Percentiles rank a stretch among this genome's conserved stretches.
Conservation (phyloP, 2,329 filamentous ascomycete species). For the Cladorrhinum sp. region DNA sequence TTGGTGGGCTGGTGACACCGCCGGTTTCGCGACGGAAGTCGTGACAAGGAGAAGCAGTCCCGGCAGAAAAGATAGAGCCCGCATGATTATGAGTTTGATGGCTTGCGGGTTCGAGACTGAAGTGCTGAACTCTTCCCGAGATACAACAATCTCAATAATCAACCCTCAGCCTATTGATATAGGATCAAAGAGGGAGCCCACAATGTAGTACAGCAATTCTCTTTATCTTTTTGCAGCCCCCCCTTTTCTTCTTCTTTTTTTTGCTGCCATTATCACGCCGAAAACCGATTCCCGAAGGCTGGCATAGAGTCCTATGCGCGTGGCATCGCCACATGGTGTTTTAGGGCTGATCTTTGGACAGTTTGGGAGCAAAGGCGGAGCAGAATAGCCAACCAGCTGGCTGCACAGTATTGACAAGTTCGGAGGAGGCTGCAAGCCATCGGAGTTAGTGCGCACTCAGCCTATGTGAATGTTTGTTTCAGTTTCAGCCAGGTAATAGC, state of each 20-base stretch:
- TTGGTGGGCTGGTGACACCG: background rate
- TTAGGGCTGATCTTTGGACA: background rate
- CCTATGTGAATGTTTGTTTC: background rate
- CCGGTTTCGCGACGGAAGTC: background rate
- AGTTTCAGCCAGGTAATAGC: background rate
- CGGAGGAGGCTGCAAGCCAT: background rate
- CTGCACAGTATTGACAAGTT: background rate
- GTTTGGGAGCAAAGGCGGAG: background rate
- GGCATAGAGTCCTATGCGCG: background rate
- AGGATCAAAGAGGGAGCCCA: background rate
- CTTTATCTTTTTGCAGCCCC: background rate
- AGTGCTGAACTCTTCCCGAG: background rate
- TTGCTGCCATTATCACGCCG: background rate
- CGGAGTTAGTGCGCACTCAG: background rate
- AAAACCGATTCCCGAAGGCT: background rate
- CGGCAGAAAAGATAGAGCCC: background rate
- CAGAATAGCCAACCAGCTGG: background rate
- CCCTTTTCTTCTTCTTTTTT: background rate
- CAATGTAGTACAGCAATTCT: background rate
- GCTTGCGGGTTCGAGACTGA: background rate
- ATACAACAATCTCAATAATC: background rate
- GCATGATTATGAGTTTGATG: background rate
- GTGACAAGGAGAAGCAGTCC: background rate
- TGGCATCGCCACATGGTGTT: background rate
- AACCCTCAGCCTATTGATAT: background rate